Evolutionary conservation across 306 rosid genomes (phyloP).

Genomic region (Styphnolobium japonicum): DNA sequence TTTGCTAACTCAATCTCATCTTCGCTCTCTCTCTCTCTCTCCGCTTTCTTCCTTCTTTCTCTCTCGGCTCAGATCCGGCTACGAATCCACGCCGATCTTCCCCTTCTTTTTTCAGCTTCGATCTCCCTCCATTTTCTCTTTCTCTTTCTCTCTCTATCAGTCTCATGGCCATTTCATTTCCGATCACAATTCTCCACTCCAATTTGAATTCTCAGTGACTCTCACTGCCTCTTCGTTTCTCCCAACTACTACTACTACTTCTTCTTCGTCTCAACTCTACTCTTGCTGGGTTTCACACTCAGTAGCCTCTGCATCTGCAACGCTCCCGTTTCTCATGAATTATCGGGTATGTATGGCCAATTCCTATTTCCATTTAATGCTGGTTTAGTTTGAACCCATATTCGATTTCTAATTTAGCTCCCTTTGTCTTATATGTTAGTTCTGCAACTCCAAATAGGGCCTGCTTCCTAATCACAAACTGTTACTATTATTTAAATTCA

Average conservation of each 20-base stretch:
- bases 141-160: constrained; percentile 15
- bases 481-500: too few relatives aligned
- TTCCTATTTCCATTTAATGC: neutral
- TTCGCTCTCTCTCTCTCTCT: neutral
- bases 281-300: too few relatives aligned
- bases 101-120: constrained; percentile 23
- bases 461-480: too few relatives aligned
- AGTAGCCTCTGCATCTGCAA: too few relatives aligned
- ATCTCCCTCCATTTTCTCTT: constrained; percentile 22
- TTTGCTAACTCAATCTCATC: neutral
- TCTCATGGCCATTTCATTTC: too few relatives aligned
- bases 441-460: too few relatives aligned
- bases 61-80: constrained; percentile 56
- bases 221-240: neutral
- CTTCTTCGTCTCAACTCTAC: too few relatives aligned
- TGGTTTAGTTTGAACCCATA: too few relatives aligned
- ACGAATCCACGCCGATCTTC: constrained; percentile 45
- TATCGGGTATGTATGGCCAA: constrained; percentile 23
- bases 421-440: too few relatives aligned
- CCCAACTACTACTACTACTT: neutral
- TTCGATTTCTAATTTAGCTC: too few relatives aligned
- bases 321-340: neutral
- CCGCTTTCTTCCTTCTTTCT: neutral
- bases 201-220: constrained; percentile 4
- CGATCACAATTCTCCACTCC: constrained; percentile 22